These are phyloP conservation scores for Staphylotrichum tortipilum DNA, from an alignment of 495 filamentous ascomycete species.

Conservation along the genomic window DNA sequence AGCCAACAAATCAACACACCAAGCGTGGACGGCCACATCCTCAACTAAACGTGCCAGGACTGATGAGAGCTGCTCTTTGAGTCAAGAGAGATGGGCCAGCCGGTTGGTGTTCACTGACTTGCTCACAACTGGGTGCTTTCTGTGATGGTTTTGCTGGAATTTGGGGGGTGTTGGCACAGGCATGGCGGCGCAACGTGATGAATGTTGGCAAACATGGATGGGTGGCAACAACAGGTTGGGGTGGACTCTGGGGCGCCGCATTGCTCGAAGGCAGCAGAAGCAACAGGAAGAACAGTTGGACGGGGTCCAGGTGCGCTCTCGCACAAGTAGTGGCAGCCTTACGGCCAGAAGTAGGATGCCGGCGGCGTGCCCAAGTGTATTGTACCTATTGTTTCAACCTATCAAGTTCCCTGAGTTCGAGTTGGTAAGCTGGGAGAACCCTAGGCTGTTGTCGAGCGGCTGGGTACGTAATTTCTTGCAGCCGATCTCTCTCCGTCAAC, in stretches of 20 bases:
- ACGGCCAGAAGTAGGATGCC: constrained; percentile 5
- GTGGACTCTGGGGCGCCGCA: background rate
- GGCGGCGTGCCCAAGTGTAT: constrained; percentile 3
- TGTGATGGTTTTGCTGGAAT: background rate
- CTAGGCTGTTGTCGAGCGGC: constrained; percentile 18
- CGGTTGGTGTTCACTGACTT: no score
- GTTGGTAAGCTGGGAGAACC: constrained; percentile 16
- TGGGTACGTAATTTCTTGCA: constrained; percentile 31
- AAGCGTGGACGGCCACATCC: no score
- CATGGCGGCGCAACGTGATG: background rate
- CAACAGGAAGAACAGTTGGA: background rate
- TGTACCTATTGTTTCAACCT: constrained; percentile 19
- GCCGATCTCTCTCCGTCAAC: constrained; percentile 22
- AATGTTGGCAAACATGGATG: background rate
- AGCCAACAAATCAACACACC: background rate
- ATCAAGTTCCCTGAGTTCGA: constrained; percentile 18
- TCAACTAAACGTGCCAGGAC: no score
- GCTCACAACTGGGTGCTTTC: no score
- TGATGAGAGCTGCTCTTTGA: no score
- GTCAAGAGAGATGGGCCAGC: no score
- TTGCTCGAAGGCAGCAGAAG: background rate
- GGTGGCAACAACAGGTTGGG: constrained; percentile 2
- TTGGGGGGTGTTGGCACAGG: background rate
- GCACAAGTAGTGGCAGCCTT: background rate
- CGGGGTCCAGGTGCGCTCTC: background rate